Evolutionary conservation across 2,329 filamentous ascomycete species (phyloP).

Genomic region (Neofusicoccum kwambonambiense): DNA sequence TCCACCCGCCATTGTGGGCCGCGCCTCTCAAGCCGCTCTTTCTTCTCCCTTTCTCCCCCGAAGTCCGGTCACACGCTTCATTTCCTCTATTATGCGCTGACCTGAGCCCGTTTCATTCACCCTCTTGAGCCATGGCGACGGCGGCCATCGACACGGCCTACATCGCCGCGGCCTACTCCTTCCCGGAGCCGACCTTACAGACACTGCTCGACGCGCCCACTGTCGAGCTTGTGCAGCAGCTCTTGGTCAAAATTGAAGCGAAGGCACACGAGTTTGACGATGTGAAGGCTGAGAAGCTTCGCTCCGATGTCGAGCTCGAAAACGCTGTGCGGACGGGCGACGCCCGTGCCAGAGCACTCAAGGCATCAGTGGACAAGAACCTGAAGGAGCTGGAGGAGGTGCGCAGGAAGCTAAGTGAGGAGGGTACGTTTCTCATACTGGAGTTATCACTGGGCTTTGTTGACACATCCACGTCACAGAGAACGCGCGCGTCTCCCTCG

Average conservation of each 20-base stretch:
- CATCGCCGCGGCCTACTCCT: conserved; percentile 67
- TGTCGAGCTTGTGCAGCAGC: conserved; percentile 69
- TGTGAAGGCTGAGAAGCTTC: conserved; percentile 82
- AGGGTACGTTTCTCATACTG: conserved; percentile 58
- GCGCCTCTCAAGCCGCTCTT: conserved; percentile 19
- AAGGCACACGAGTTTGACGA: conserved; percentile 83
- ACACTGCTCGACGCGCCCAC: conserved; percentile 68
- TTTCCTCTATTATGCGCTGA: conserved; percentile 16
- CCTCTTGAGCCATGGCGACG: conserved; percentile 54
- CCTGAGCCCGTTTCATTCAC: not conserved
- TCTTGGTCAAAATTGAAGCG: conserved; percentile 71
- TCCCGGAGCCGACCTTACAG: conserved; percentile 64
- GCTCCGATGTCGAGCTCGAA: conserved; percentile 88
- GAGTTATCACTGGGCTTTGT: not conserved
- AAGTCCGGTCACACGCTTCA: conserved; percentile 8
- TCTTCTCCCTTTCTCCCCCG: conserved; percentile 21
- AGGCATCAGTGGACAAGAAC: conserved; percentile 77
- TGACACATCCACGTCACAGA: conserved; percentile 53
- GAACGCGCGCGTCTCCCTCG: conserved; percentile 68
- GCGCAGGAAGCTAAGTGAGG: conserved; percentile 74
- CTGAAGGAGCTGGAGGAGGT: conserved; percentile 80
- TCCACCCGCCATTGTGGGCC: conserved; percentile 4
- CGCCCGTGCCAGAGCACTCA: conserved; percentile 76
- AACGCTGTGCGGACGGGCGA: conserved; percentile 83
- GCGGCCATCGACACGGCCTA: conserved; percentile 68